These are phyloP conservation scores for Zopfochytrium polystomum DNA, from an alignment of 371 early-diverging fungal genomes.

Conservation along the genomic window DNA sequence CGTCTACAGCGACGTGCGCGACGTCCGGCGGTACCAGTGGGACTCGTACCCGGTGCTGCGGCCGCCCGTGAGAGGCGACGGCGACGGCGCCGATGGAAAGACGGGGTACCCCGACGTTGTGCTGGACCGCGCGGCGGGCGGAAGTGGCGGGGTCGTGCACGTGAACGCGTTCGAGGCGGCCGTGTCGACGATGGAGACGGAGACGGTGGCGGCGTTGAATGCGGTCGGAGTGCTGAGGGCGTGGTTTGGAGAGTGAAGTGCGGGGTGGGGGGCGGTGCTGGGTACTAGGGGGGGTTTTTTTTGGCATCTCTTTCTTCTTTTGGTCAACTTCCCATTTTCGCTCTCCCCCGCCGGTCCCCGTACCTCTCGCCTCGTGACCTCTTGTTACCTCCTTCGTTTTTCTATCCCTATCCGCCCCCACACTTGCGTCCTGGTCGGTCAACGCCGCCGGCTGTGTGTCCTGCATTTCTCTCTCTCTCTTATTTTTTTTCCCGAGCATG, in stretches of 20 bases:
- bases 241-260: constrained; percentile 14
- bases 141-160: constrained; percentile 19
- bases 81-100: background rate
- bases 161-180: constrained; percentile 36
- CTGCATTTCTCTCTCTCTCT: too few relatives aligned
- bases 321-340: too few relatives aligned
- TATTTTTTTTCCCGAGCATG: too few relatives aligned
- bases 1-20: constrained; percentile 53
- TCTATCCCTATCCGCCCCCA: too few relatives aligned
- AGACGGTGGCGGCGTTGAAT: constrained; percentile 29
- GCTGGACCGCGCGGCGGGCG: constrained; percentile 1
- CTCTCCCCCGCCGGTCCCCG: too few relatives aligned
- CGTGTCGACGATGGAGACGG: constrained; percentile 41
- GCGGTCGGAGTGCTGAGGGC: constrained; percentile 21
- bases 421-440: too few relatives aligned
- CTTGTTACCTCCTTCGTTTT: too few relatives aligned
- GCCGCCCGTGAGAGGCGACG: constrained; percentile 17
- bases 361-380: too few relatives aligned
- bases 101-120: constrained; percentile 10
- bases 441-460: too few relatives aligned
- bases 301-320: too few relatives aligned
- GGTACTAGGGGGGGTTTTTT: too few relatives aligned
- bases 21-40: constrained; percentile 58
- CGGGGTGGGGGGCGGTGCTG: too few relatives aligned
- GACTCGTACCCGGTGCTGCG: constrained; percentile 62